Base-by-base conservation (phyloP, 2,329 filamentous ascomycete species). In the Alternaria solani region DNA sequence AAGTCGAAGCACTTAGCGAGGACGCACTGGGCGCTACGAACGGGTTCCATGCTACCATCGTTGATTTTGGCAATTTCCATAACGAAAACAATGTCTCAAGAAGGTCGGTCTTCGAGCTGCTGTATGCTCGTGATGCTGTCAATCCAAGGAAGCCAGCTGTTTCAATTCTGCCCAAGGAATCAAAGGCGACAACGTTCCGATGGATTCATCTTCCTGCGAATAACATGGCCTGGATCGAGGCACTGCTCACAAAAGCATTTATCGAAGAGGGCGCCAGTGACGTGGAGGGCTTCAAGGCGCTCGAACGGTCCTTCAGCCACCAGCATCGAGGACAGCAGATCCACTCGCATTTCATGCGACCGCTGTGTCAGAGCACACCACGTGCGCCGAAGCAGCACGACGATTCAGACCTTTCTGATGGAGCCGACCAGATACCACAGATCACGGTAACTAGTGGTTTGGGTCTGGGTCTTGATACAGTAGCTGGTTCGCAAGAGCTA, bases 291-390 rank as follows among this genome's bases (percentile, higher is more conserved):
- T 89, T 88, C 76, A 89, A 88, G 67, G 85, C 86, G 0, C 71
- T 90, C 2, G 86, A 88, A 66, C 83, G 84, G 61, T 87, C 85
- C 4, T 88, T 89, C 62, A 84, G 84, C 43, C 86, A 89, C 64
- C 86, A 88, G 61, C 87, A 89, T 70, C 81, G 86, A 0, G 87
- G 87, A 0, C 82, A 83, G 28, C 81, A 84, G 42, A 80, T 84
- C 0, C 87, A 89, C 67, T 87, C 86, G 0, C 83, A 87, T 46
- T 89, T 87, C 63, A 89, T 89, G 87, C 79, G 87, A 39, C 85
- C 86, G 0, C 79, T 85, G 51, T 87, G 85, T 61, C 83, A 87
- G 55, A 83, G 82, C 51, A 86, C 71, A 5, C 76, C 74, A 9
- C 67, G 76, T 23, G 71, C 75, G 7, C 69, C 73, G 7, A 75